These are phyloP conservation scores for Ceratobasidium papillatum DNA, from an alignment of 1,284 basidiomycete genomes.

Conservation along the genomic window DNA sequence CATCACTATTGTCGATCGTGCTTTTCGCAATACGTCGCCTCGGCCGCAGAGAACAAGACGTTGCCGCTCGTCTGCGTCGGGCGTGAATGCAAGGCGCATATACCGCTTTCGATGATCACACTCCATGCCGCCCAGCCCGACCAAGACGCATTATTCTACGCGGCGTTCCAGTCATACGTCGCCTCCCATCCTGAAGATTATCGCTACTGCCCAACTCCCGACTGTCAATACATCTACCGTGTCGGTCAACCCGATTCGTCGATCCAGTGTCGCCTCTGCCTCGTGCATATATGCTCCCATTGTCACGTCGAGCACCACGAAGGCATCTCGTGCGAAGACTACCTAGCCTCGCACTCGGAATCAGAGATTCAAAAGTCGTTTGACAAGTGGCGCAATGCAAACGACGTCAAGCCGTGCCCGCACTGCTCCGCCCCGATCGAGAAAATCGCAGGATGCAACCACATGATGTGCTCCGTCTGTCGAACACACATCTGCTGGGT, in stretches of 20 bases:
- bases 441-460: constrained; percentile 75
- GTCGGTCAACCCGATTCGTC: constrained; percentile 59
- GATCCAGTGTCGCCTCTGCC: constrained; percentile 75
- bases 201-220: constrained; percentile 58
- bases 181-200: constrained; percentile 54
- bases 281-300: constrained; percentile 69
- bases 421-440: constrained; percentile 72
- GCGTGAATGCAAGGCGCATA: constrained; percentile 49
- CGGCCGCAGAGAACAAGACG: constrained; percentile 48
- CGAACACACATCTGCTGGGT: constrained; percentile 80
- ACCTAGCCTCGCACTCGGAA: constrained; percentile 49
- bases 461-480: constrained; percentile 75
- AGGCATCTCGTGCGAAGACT: constrained; percentile 65
- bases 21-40: constrained; percentile 56
- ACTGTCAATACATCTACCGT: constrained; percentile 51
- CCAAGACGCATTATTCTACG: constrained; percentile 54
- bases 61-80: constrained; percentile 55
- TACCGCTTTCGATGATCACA: constrained; percentile 56
- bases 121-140: constrained; percentile 54
- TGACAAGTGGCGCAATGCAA: constrained; percentile 64
- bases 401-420: constrained; percentile 76
- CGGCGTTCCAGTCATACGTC: constrained; percentile 56
- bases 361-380: constrained; percentile 62
- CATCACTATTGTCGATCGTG: constrained; percentile 63
- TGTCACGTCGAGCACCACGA: constrained; percentile 75